Evolutionary conservation across 2,329 filamentous ascomycete species (phyloP), one percentile per base, ranked within the genome.

Genomic region (Penicillium digitatum): DNA sequence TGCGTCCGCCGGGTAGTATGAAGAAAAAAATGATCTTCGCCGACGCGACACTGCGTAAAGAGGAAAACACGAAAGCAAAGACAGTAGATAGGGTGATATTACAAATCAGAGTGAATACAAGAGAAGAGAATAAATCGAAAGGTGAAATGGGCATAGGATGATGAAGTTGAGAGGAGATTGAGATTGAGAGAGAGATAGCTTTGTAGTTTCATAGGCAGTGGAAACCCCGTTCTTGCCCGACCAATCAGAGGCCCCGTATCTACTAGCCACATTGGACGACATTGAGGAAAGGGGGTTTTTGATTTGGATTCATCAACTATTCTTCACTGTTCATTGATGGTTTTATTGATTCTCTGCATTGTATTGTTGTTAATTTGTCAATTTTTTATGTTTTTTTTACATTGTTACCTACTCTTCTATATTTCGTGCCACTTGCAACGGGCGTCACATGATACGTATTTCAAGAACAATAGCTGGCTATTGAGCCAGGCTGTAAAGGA

Each of bases 131-230:
- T n/a, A 55, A 43, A 50, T 51, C 20, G 40, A 32, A 45, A 47
- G 46, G 39, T 26, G 34, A 38, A 58, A 52, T 39, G 35, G 43
- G 35, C 8, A 49, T 20, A 45, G 11, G 43, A 58, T 50, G 50
- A 53, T 40, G 52, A 45, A 31, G 48, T 50, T 37, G 52, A 48
- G 55, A 55, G 51, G 54, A 50, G 55, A 48, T 54, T 52, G 31
- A 56, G 42, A 56, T 54, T 51, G 55, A 65, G 62, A 65, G 60
- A 65, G 64, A 64, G 63, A 64, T 54, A 52, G 57, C 59, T 66
- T 65, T 55, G 52, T 55, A 63, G 57, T 62, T 64, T 66, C 48
- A 50, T 43, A 50, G 38, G 37, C 48, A 50, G 48, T 50, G 48
- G 48, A 34, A 50, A 50, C 48, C 48, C 50, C 49, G 49, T 44